These are phyloP conservation scores for Saccharomycopsis synnaedendra DNA, from an alignment of 805 yeast genomes.

Conservation along the genomic window DNA sequence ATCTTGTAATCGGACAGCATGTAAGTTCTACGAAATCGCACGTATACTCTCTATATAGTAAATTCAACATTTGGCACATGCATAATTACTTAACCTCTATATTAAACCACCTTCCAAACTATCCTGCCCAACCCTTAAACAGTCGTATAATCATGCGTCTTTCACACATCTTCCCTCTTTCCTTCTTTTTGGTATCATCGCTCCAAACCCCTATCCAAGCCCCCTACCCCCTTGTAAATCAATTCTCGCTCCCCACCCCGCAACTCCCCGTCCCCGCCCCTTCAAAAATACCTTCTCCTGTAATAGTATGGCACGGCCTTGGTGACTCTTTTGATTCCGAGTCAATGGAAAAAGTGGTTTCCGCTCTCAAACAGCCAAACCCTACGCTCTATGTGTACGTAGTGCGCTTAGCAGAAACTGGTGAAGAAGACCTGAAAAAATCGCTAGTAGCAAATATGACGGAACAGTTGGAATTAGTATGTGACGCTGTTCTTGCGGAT, in stretches of 20 bases:
- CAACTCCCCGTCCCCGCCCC: background rate
- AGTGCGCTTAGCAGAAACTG: conserved; percentile 37
- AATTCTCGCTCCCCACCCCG: too few species aligned
- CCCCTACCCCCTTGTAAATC: too few species aligned
- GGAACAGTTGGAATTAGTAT: conserved; percentile 41
- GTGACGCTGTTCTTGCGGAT: conserved; percentile 37
- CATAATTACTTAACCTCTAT: too few species aligned
- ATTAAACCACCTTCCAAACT: too few species aligned
- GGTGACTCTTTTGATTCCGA: conserved; percentile 63
- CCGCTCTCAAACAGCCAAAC: conserved; percentile 29
- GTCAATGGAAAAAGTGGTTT: conserved; percentile 38
- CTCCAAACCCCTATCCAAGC: too few species aligned
- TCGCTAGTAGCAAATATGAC: conserved; percentile 52
- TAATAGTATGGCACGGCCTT: conserved; percentile 79
- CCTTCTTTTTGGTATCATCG: background rate
- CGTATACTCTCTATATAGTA: too few species aligned
- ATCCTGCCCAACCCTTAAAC: too few species aligned
- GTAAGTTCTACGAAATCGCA: too few species aligned
- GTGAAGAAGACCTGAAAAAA: conserved; percentile 38
- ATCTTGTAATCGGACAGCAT: too few species aligned
- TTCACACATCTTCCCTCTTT: background rate
- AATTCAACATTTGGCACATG: too few species aligned
- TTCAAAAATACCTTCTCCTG: conserved; percentile 24
- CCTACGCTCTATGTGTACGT: conserved; percentile 47
- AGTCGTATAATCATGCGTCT: too few species aligned